Evolutionary conservation across 192 early-diverging fungal species (phyloP), one percentile per base, ranked within the genome.

Genomic region (Backusella psychrophila): DNA sequence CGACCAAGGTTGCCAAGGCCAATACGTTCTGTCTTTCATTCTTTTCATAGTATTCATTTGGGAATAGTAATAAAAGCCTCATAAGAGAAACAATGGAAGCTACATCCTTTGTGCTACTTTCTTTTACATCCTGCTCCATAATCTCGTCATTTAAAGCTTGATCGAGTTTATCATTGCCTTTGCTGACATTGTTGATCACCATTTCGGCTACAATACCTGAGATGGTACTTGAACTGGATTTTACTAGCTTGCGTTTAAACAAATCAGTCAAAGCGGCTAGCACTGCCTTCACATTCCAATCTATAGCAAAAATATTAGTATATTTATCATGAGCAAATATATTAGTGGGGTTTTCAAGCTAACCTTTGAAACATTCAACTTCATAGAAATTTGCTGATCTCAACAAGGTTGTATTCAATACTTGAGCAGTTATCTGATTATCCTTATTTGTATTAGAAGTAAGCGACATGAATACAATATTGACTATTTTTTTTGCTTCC

Each of bases 381-480:
- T 87, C 85, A 56, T 87, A 87, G 15, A 87, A 87, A 39, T 87
- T 81, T 44, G 85, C 79, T 0, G 85, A 84, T 41, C 85, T 80
- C 17, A 87, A 69, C 14, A 87, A 49, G 29, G 76, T 71, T 36
- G 78, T 71, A 33, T 83, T 87, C 31, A 87, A 36, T 11, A 74
- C 49, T 31, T 81, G 76, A 9, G 82, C 77, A 42, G 81, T 71
- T 1, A 78, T 19, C 15, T 49, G 5, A 35, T 34, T 39, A 35
- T 74, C 68, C 0, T 73, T 49, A 26, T 35, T 66, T 38, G 69
- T 29, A 11, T 35, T 19, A 34, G 29, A 23, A n/a, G 71, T 39
- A 44, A 82, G 80, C 38, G 81, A 81, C 19, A 68, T 15, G 3
- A 59, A 56, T 34, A 81, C 79, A n/a, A 82, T 71, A 23, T 66